Conservation (phyloP, 768 basidiomycete genomes). For the Boletus coccyginus region DNA sequence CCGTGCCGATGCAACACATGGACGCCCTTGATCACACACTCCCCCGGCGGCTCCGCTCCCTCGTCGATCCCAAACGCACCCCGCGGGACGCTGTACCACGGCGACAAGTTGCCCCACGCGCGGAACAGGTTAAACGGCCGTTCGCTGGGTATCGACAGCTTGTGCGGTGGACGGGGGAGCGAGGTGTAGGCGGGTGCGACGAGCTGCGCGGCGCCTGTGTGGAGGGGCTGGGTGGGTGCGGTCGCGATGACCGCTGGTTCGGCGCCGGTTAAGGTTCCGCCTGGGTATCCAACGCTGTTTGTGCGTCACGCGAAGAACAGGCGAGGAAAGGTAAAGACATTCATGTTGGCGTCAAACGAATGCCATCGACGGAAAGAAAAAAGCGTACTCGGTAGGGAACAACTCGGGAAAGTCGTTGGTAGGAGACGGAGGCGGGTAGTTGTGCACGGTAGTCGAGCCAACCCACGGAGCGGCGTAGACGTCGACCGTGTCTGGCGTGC, state of each 20-base stretch:
- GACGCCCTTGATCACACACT: conserved; percentile 68
- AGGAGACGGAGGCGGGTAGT: conserved; percentile 70
- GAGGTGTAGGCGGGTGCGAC: conserved; percentile 42
- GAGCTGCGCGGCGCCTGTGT: conserved; percentile 66
- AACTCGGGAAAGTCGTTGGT: conserved; percentile 70
- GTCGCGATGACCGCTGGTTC: conserved; percentile 72
- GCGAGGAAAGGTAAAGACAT: neutral
- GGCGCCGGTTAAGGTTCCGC: conserved; percentile 76
- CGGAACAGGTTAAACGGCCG: conserved; percentile 63
- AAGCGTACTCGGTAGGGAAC: conserved; percentile 58
- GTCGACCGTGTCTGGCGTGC: conserved; percentile 18
- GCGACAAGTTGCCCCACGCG: conserved; percentile 82
- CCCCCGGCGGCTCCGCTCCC: conserved; percentile 63
- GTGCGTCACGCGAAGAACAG: no score
- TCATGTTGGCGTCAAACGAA: no score
- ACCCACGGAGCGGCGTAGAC: conserved; percentile 61
- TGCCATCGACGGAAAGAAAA: no score
- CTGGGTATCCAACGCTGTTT: conserved; percentile 63
- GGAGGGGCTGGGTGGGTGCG: conserved; percentile 75
- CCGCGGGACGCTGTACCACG: conserved; percentile 75
- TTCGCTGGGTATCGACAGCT: conserved; percentile 11
- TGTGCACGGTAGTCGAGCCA: conserved; percentile 66
- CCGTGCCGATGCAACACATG: conserved; percentile 84
- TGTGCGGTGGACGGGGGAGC: conserved; percentile 20
- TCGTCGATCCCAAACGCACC: conserved; percentile 73